A percentile compares a stretch with the other conserved stretches of the same genome.
phyloP scores from a whole-genome alignment of 805 yeast species.

The Metschnikowia borealis region DNA sequence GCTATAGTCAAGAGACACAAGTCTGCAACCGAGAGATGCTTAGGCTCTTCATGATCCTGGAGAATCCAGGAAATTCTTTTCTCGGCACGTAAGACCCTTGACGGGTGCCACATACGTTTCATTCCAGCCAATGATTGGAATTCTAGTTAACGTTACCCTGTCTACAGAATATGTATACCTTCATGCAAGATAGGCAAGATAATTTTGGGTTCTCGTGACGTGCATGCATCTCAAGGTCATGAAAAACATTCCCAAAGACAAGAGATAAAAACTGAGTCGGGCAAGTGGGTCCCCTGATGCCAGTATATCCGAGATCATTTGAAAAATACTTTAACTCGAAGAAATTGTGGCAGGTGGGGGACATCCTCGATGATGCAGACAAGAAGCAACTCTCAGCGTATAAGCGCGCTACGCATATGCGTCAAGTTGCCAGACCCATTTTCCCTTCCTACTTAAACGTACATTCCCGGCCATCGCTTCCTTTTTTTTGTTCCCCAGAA shows the following conservation, averaged over 20 bases:
- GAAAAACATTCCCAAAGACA: background rate
- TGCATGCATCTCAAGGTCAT: background rate
- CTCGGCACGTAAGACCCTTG: background rate
- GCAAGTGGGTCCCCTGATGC: background rate
- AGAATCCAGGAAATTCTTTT: no score
- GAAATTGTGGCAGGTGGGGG: background rate
- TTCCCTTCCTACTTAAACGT: background rate
- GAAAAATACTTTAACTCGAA: no score
- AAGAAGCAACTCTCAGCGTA: background rate
- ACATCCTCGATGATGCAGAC: background rate
- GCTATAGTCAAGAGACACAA: no score
- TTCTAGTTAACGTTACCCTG: background rate
- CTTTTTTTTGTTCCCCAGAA: background rate
- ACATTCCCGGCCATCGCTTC: background rate
- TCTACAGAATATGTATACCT: background rate
- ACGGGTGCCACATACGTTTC: no score
- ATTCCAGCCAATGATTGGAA: conserved; percentile 1
- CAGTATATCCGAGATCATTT: background rate
- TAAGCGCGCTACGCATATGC: conserved; percentile 1
- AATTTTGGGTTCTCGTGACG: background rate
- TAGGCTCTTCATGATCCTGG: background rate
- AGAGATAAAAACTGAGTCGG: no score
- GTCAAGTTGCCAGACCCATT: background rate
- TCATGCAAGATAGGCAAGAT: conserved; percentile 4
- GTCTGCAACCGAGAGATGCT: no score